Evolutionary conservation across 805 yeast species (phyloP), one percentile per base, ranked within the genome.

Genomic region (Lipomyces spencermartinsiae): DNA sequence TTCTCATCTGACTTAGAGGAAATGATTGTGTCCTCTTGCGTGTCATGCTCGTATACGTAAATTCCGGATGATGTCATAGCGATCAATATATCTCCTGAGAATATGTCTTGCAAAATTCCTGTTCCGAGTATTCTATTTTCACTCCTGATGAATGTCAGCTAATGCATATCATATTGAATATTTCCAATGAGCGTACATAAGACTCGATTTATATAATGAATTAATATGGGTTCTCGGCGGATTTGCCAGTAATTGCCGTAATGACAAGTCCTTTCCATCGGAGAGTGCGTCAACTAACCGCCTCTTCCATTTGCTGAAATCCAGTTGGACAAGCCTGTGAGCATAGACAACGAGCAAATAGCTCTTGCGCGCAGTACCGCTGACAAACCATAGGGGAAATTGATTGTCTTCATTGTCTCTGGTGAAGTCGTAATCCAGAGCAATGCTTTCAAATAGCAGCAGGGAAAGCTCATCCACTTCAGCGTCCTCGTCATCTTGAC

Each of bases 31-130:
- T 31, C 58, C 12, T 39, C 39, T 8, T 55, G 49, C 49, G 22
- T 59, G 25, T 60, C 64, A 2, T 22, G 19, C 7, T 35, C 56
- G 22, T 58, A 57, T 10, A 63, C 67, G n/a, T 55, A 54, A 7
- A 63, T 62, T 37, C 58, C 63, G 29, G 59, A 58, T 16, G 53
- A 19, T 4, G 46, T n/a, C 8, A 61, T 51, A 7, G 46, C 9
- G 33, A 66, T 35, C 31, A 66, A 22, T 9, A 65, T 31, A 49
- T 66, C 70, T 8, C 65, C 67, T 19, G 58, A 59, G 29, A 66
- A 49, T 6, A 62, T 59, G 51, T 63, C 64, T 12, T 37, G 59
- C 19, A 66, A 37, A 3, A 66, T 43, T 12, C 56, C 63, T 1
- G 63, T 66, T 29, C 70, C 70, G 14, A 62, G 37, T 29, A 46